Base-by-base conservation (phyloP, 2,329 filamentous ascomycete species). In the Sporothrix curviconia region DNA sequence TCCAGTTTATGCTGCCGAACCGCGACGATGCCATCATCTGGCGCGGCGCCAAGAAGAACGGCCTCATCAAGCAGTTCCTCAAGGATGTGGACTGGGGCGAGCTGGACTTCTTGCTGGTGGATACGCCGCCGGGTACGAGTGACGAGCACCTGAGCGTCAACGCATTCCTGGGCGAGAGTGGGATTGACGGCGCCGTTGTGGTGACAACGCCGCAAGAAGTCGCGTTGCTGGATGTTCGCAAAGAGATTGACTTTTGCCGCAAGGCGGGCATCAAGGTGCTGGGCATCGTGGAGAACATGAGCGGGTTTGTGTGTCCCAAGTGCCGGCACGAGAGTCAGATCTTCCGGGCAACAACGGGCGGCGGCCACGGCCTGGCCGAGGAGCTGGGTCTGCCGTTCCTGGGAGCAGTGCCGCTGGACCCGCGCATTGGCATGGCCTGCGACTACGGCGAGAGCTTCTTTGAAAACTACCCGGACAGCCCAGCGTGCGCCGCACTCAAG, bases 1-100 rank as follows among this genome's bases (percentile, higher is more conserved):
- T 99, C 63, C 94, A 99, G 72, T 99, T 99, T 70, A 95, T 99
- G 90, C 78, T 99, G 46, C 94, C 94, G 0, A 90, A 90, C 66
- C 81, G 89, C 47, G 92, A 99, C 71, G 92, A 96, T 68, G 94
- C 94, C 3, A 86, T 99, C 40, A 99, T 99, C 64, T 99, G 94
- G 94, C 83, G 94, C 52, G 94, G 94, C 0, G 88, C 94, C 3
- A 99, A 99, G 81, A 99, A 99, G 81, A 99, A 97, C 67, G 94
- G 94, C 0, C 75, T 99, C 58, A 97, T 99, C 69, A 99, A 99
- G 76, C 89, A 95, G 71, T 99, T 99, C 66, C 74, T 99, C 53
- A 96, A 95, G 76, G 95, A 99, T 67, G 94, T 99, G 7, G 90
- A 95, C 69, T 99, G 95, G 94, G 94, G 94, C 9, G 89, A 95